A percentile compares a stretch with the other conserved stretches of the same genome.
phyloP scores from a whole-genome alignment of 2,329 filamentous ascomycete genomes.

The Endocalyx cinctus region DNA sequence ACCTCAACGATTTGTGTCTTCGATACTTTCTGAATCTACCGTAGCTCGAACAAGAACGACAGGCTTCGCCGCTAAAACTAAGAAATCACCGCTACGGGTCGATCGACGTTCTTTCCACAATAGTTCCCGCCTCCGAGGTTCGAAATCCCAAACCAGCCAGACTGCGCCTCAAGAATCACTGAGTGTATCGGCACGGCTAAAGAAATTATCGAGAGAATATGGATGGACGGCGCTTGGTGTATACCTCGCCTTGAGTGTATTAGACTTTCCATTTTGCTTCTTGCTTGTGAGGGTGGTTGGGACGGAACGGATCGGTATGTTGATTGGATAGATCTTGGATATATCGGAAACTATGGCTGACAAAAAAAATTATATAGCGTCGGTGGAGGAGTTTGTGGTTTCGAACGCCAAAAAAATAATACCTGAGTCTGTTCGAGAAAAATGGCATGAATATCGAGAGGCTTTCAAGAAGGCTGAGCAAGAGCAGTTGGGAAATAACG shows the following conservation, averaged over 20 bases:
- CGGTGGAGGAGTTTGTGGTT: conserved; percentile 67
- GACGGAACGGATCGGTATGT: conserved; percentile 76
- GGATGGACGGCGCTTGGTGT: conserved; percentile 93
- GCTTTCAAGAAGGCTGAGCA: conserved; percentile 42
- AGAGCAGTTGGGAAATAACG: conserved; percentile 37
- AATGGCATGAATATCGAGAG: conserved; percentile 45
- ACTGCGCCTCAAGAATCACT: conserved; percentile 14
- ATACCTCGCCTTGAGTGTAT: conserved; percentile 73
- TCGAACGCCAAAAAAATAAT: conserved; percentile 54
- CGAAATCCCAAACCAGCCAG: conserved; percentile 17
- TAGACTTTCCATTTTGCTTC: conserved; percentile 96
- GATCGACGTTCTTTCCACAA: conserved; percentile 21
- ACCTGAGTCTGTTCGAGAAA: conserved; percentile 53
- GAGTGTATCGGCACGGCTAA: conserved; percentile 67
- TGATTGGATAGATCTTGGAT: too few species aligned
- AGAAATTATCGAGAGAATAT: conserved; percentile 84
- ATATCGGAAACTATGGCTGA: conserved; percentile 8
- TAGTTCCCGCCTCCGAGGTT: conserved; percentile 18
- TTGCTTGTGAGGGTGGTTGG: conserved; percentile 77
- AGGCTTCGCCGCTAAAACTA: conserved; percentile 7
- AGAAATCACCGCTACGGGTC: conserved; percentile 9
- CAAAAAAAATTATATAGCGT: too few species aligned
- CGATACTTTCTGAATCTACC: conserved; percentile 6
- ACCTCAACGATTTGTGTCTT: conserved; percentile 4
- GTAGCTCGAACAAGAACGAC: conserved; percentile 10